Evolutionary conservation across 169 alveolate species (phyloP).

Genomic region (Neospora caninum): DNA sequence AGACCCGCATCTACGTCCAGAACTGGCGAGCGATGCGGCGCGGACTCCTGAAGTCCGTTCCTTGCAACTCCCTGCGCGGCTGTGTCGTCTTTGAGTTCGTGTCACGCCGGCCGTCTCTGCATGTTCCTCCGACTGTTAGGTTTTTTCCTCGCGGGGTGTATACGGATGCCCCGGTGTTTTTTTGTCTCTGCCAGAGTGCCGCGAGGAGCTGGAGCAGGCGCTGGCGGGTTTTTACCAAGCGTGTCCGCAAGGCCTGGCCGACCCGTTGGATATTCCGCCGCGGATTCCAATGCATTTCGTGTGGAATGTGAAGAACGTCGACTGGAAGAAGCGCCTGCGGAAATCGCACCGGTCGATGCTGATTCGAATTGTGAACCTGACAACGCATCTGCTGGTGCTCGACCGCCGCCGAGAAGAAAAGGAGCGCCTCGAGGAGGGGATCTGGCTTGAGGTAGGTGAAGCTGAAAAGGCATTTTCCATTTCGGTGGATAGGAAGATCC

Average conservation of each 20-base stretch:
- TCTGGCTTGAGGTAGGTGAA: constrained; percentile 58
- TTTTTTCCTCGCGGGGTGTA: too few relatives aligned
- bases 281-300: constrained; percentile 70
- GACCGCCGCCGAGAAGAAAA: background rate
- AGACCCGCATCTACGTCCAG: too few relatives aligned
- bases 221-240: background rate
- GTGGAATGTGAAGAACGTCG: constrained; percentile 71
- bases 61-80: too few relatives aligned
- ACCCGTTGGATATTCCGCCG: background rate
- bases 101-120: too few relatives aligned
- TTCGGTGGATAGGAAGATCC: background rate
- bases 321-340: constrained; percentile 81
- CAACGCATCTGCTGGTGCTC: constrained; percentile 65
- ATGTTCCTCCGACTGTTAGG: too few relatives aligned
- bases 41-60: too few relatives aligned
- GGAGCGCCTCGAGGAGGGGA: constrained; percentile 64
- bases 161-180: too few relatives aligned
- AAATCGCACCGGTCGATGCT: constrained; percentile 82
- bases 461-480: background rate
- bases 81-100: too few relatives aligned
- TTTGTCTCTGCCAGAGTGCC: constrained; percentile 25
- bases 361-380: constrained; percentile 82
- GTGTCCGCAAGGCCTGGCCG: background rate
- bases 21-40: too few relatives aligned
- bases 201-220: constrained; percentile 43